Evolutionary conservation across 148 eudicot species (phyloP), one percentile per base, ranked within the genome.

Genomic region (Dysphania ambrosioides): DNA sequence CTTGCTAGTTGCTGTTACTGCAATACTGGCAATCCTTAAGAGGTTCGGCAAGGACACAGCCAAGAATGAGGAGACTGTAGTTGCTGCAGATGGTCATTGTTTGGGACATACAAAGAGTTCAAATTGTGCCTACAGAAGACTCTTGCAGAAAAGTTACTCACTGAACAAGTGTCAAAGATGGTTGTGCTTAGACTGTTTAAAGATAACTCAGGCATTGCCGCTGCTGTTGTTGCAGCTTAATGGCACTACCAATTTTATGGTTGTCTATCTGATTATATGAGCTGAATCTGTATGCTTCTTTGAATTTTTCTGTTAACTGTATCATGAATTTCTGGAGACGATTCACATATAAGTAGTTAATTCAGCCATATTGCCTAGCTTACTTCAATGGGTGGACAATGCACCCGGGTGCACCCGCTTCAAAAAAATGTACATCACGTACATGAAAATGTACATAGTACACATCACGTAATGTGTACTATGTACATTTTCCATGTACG

Each of bases 181-280:
- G 79, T 94, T 26, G 75, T 78, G 9, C 81, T 92, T 24, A 80
- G 77, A 77, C 96, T 77, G 47, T 86, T 90, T 47, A 87, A 79
- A 34, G 98, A 92, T 51, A 96, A 93, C 16, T 91, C 98, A 0
- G 98, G 97, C 24, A 84, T 87, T 21, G 98, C 97, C 35, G 96
- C 98, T 36, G 90, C 98, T 44, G 90, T 94, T 56, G 77, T 91
- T 23, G 98, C 95, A 26, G 97, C 98, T 65, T 85, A 77, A 82
- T 36, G 74, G 27, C 6, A 63, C 18, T 44, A 2, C 2, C 24
- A 18, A 18, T 11, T n/a, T 49, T 31, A 24, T 53, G 56, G 1
- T 44, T 15, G 15, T 67, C 6, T 27, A 65, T 8, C 32, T 0
- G 21, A 10, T 26, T 44, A 21, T 36, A 75, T 55, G 34, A n/a